Evolutionary conservation across 192 early-diverging fungal genomes (phyloP).

Genomic region (Entomortierella beljakovae): DNA sequence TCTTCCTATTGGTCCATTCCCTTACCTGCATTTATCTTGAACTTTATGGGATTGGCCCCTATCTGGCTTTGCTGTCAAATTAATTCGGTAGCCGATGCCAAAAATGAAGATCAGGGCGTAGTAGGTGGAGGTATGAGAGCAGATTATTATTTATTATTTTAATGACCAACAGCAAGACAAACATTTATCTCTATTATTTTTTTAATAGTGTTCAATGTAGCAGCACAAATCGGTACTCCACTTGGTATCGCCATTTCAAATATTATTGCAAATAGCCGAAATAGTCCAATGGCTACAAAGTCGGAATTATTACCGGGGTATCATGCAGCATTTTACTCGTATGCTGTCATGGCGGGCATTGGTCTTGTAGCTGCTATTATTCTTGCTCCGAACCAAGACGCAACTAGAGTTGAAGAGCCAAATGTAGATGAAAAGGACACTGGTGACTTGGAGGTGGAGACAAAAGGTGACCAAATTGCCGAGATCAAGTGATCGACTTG

Average conservation of each 20-base stretch:
- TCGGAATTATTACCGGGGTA: slow-evolving; percentile 22
- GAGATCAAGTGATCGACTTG: too few relatives aligned
- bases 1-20: slow-evolving; percentile 28
- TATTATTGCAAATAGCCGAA: slow-evolving; percentile 33
- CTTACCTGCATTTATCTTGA: slow-evolving; percentile 18
- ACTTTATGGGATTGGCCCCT: slow-evolving; percentile 26
- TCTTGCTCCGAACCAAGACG: slow-evolving; percentile 19
- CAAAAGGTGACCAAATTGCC: too few relatives aligned
- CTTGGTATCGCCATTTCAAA: slow-evolving; percentile 51
- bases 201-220: slow-evolving; percentile 29
- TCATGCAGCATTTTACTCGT: slow-evolving; percentile 26
- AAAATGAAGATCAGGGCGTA: slow-evolving; percentile 30
- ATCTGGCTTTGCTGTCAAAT: slow-evolving; percentile 32
- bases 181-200: not conserved
- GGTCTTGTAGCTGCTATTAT: slow-evolving; percentile 11
- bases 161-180: not conserved
- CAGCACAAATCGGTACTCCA: slow-evolving; percentile 42
- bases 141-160: not conserved
- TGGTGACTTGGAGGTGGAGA: too few relatives aligned
- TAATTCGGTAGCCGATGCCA: slow-evolving; percentile 27
- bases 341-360: slow-evolving; percentile 19
- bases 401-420: not conserved
- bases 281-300: slow-evolving; percentile 11
- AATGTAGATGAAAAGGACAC: too few relatives aligned
- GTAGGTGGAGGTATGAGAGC: slow-evolving; percentile 23